A percentile compares a stretch with the other conserved stretches of the same genome.
These are phyloP conservation scores for Gnomoniopsis sp. DNA, from an alignment of 2,329 filamentous ascomycete genomes.

Conservation along the genomic window DNA sequence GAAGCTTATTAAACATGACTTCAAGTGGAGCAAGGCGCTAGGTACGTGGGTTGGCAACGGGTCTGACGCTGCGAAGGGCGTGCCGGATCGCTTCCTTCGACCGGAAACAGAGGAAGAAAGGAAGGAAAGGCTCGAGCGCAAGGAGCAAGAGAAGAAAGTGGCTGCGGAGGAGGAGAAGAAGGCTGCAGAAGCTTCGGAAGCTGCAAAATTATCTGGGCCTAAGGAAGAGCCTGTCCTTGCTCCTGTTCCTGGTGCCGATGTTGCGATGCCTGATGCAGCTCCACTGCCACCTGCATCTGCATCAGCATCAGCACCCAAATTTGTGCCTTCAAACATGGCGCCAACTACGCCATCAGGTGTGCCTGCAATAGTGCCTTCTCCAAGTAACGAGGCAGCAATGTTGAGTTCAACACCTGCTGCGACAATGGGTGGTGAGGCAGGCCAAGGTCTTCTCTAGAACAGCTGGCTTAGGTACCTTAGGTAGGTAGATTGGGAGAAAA, in stretches of 20 bases:
- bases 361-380: conserved; percentile 10
- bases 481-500: neutral
- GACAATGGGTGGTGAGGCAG: neutral
- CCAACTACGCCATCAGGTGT: conserved; percentile 10
- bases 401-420: neutral
- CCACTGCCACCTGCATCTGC: neutral
- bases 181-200: neutral
- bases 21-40: conserved; percentile 76
- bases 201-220: neutral
- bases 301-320: neutral
- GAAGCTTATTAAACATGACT: conserved; percentile 67
- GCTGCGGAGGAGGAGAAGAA: conserved; percentile 5
- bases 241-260: neutral
- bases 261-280: neutral
- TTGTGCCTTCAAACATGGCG: neutral
- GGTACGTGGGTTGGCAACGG: conserved; percentile 78
- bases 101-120: conserved; percentile 16
- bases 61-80: conserved; percentile 65
- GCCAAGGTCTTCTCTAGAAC: neutral
- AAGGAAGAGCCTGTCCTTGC: neutral
- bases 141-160: conserved; percentile 10
- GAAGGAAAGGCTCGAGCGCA: conserved; percentile 19
- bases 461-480: neutral
- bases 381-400: neutral
- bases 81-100: conserved; percentile 69